These are phyloP conservation scores for Erodium maritimum DNA, from an alignment of 345 rosid species.

Conservation along the genomic window DNA sequence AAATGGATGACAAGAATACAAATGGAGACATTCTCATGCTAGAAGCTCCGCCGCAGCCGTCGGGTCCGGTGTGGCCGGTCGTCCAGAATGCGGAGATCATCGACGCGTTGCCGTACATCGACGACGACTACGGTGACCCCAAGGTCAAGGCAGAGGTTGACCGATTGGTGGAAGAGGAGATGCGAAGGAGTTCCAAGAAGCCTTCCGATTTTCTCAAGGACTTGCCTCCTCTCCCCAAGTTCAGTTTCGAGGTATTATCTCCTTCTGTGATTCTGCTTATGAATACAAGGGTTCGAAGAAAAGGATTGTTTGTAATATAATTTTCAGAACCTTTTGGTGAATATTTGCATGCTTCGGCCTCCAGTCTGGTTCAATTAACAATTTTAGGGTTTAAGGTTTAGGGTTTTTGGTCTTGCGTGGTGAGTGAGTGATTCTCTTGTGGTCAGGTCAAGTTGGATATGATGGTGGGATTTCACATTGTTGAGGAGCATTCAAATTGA, in stretches of 20 bases:
- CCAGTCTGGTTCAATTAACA: background rate
- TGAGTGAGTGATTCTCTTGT: no score
- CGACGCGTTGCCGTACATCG: constrained; percentile 94
- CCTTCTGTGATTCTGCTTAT: background rate
- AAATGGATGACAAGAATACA: background rate
- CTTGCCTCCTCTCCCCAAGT: constrained; percentile 59
- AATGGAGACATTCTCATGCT: constrained; percentile 65
- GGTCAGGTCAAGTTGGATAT: no score
- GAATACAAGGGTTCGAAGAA: background rate
- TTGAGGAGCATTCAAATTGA: no score
- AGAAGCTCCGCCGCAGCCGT: constrained; percentile 36
- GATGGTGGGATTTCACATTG: no score
- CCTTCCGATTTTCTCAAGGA: constrained; percentile 83
- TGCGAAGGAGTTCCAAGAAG: constrained; percentile 82
- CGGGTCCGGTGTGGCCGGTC: constrained; percentile 57
- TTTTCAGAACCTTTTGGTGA: background rate
- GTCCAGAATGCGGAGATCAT: constrained; percentile 54
- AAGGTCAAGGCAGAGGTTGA: constrained; percentile 72
- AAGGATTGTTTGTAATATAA: background rate
- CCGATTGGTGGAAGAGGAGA: constrained; percentile 86
- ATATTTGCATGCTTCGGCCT: background rate
- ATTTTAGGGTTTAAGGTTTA: background rate
- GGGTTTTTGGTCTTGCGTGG: background rate
- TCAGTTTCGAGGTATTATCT: constrained; percentile 48
- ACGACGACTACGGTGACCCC: constrained; percentile 76